Base-by-base conservation (phyloP, 1,284 basidiomycete genomes). In the Apiotrichum montevideense region DNA sequence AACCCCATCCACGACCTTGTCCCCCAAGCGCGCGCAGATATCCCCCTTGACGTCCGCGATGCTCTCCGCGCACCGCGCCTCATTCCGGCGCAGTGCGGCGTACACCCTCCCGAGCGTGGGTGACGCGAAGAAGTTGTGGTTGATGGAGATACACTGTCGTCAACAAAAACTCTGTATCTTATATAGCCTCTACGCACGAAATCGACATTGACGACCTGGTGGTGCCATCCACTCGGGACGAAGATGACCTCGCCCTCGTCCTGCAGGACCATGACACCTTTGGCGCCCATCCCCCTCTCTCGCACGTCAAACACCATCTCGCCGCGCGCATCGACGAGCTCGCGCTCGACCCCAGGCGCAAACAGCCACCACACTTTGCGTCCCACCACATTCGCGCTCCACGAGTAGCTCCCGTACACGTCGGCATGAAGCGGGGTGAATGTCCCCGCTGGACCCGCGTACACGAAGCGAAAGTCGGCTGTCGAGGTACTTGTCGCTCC, bases 391-490 rank as follows among this genome's bases (percentile, higher is more conserved):
- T 84, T 83, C 3, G 81, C 80, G 5, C 79, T 80, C 80, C 82
- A 83, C 14, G 80, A 81, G 65, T 83, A 83, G 11, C 79, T 80
- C 4, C 75, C 78, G 66, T 83, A 81, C 9, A 83, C 82, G 63
- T 84, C 82, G 40, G 80, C 74, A 54, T 81, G 79, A 0, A 80
- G 56, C 1, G 74, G 77, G 0, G 78, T 81, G 49, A 73, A 77
- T 0, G 78, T 81, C 2, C 72, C 71, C 4, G 58, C 48, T 3
- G 77, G 76, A 7, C 80, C 80, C 29, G 75, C 64, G 63, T 81
- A 81, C 59, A 70, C 74, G 66, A 68, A 75, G 13, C 73, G 66
- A 52, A 74, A 75, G 56, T 75, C 72, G 10, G 67, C 62, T 1
- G 63, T 51, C 6, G 59, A 56, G 15, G 61, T 48, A 21, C 21